Conservation (phyloP, 1,284 basidiomycete genomes). For the Neolentinus lepideus region DNA sequence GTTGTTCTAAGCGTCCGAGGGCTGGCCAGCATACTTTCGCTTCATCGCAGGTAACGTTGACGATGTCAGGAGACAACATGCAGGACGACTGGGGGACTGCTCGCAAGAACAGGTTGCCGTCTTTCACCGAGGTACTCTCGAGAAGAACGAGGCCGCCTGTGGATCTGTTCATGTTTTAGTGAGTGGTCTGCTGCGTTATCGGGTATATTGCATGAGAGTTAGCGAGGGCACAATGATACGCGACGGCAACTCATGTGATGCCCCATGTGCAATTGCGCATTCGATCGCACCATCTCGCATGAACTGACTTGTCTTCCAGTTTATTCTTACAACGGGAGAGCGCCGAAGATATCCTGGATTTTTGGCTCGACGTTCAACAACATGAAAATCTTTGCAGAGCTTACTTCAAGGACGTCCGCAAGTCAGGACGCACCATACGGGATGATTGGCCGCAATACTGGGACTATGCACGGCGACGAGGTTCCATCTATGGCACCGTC, state of each 20-base stretch:
- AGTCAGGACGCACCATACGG: constrained; percentile 85
- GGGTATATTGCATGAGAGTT: background rate
- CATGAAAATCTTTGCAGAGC: constrained; percentile 98
- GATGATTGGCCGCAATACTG: constrained; percentile 98
- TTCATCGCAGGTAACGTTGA: constrained; percentile 2
- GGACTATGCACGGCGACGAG: constrained; percentile 80
- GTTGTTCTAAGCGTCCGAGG: too few species aligned
- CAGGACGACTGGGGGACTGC: constrained; percentile 64
- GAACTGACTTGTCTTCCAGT: constrained; percentile 28
- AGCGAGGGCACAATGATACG: background rate
- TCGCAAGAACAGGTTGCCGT: constrained; percentile 66
- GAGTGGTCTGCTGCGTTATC: constrained; percentile 24
- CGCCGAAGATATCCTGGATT: constrained; percentile 93
- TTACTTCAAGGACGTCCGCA: constrained; percentile 97
- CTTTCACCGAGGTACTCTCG: constrained; percentile 82
- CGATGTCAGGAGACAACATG: constrained; percentile 44
- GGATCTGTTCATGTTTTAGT: constrained; percentile 99
- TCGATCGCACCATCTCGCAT: background rate
- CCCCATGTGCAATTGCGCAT: background rate
- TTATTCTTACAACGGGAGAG: constrained; percentile 90
- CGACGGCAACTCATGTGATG: background rate
- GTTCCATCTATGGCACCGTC: constrained; percentile 87
- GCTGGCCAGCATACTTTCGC: too few species aligned
- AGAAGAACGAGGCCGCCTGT: constrained; percentile 89
- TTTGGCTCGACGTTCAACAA: constrained; percentile 98